Evolutionary conservation across 2,329 filamentous ascomycete species (phyloP).

Genomic region (Penicillium sp.): DNA sequence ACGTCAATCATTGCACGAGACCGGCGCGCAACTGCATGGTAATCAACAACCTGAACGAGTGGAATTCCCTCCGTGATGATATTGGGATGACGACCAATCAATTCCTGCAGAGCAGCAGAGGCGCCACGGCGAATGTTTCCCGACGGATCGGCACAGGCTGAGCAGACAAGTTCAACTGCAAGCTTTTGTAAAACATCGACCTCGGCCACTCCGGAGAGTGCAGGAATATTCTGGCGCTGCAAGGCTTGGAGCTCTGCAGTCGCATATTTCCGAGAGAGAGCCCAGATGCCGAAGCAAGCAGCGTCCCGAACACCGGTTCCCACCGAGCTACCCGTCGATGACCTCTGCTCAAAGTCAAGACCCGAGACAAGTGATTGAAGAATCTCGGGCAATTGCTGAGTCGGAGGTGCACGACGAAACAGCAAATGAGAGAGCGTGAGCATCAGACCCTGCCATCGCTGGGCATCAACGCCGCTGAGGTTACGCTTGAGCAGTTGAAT

Average conservation of each 20-base stretch:
- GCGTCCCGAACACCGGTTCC: slow-evolving; percentile 93
- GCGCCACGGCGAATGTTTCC: slow-evolving; percentile 92
- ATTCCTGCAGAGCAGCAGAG: slow-evolving; percentile 89
- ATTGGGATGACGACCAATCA: slow-evolving; percentile 90
- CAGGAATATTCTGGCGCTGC: slow-evolving; percentile 38
- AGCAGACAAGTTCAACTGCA: slow-evolving; percentile 76
- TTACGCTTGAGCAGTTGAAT: slow-evolving; percentile 53
- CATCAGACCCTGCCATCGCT: slow-evolving; percentile 91
- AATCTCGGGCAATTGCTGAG: slow-evolving; percentile 69
- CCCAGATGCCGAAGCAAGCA: slow-evolving; percentile 95
- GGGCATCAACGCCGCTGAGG: slow-evolving; percentile 73
- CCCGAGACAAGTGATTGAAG: slow-evolving; percentile 76
- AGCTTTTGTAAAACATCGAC: slow-evolving; percentile 68
- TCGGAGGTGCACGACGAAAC: slow-evolving; percentile 78
- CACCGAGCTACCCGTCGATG: slow-evolving; percentile 77
- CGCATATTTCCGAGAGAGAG: slow-evolving; percentile 80
- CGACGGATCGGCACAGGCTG: slow-evolving; percentile 82
- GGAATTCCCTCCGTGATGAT: slow-evolving; percentile 78
- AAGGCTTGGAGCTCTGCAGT: slow-evolving; percentile 74
- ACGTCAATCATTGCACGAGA: slow-evolving; percentile 80
- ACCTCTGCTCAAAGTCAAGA: slow-evolving; percentile 84
- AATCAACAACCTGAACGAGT: slow-evolving; percentile 88
- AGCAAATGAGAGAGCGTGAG: slow-evolving; percentile 84
- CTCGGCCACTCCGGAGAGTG: slow-evolving; percentile 30
- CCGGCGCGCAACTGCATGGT: slow-evolving; percentile 87